Conservation (phyloP, 2,329 filamentous ascomycete genomes). For the Pseudogymnoascus sp. region DNA sequence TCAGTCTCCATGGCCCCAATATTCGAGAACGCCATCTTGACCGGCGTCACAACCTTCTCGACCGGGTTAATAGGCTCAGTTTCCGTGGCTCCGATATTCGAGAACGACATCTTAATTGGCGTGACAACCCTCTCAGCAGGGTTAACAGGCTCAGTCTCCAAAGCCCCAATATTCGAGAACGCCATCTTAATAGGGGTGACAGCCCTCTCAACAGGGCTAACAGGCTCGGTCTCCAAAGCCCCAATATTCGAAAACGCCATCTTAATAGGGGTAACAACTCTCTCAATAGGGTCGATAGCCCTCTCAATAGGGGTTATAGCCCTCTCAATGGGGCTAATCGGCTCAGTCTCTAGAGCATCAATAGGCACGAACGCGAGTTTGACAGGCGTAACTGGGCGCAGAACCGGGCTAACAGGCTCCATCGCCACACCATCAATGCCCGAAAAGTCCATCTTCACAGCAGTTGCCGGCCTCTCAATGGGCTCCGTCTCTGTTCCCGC, state of each 20-base stretch:
- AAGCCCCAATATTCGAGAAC: slow-evolving; percentile 33
- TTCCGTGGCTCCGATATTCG: slow-evolving; percentile 34
- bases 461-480: background rate
- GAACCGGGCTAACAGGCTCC: background rate
- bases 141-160: slow-evolving; percentile 32
- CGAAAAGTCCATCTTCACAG: slow-evolving; percentile 1
- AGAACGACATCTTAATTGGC: slow-evolving; percentile 22
- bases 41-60: slow-evolving; percentile 13
- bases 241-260: slow-evolving; percentile 30
- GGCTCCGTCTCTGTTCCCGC: background rate
- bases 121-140: slow-evolving; percentile 8
- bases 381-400: slow-evolving; percentile 9
- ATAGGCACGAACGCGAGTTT: slow-evolving; percentile 33
- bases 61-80: slow-evolving; percentile 31
- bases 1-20: slow-evolving; percentile 36
- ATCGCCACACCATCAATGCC: background rate
- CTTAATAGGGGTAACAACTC: slow-evolving; percentile 7
- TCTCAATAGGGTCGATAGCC: background rate
- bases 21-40: slow-evolving; percentile 26
- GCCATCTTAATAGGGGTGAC: slow-evolving; percentile 28
- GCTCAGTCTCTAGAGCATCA: slow-evolving; percentile 18
- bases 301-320: slow-evolving; percentile 15
- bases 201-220: slow-evolving; percentile 5
- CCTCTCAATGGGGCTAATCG: background rate
- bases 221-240: slow-evolving; percentile 34